Base-by-base conservation (phyloP, 2,329 filamentous ascomycete species). In the Paramyrothecium roridum region DNA sequence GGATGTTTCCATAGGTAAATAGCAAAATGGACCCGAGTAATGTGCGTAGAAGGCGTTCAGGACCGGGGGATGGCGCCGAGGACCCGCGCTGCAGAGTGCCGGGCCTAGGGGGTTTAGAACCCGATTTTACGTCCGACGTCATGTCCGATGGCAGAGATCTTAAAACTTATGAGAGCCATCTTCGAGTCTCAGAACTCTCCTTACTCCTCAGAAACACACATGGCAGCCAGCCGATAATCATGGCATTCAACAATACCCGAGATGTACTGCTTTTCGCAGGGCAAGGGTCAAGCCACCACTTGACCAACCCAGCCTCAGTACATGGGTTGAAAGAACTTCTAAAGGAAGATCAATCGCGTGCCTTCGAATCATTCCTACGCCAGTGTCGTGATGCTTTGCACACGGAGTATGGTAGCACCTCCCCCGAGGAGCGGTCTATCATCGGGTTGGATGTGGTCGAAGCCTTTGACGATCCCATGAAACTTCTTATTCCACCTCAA, bases 231-330 rank as follows among this genome's bases (percentile, higher is more conserved):
- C 13, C 33, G 22, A 22, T 19, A 16, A 51, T 53, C 20, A 53
- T 56, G 51, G 8, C 37, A 17, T 53, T 22, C 20, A 12, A 47
- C 19, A 30, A 50, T 34, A 40, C 30, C 30, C 30, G 49, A 51
- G 49, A 51, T 19, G 30, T 57, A 11, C 43, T 57, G 12, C 20
- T 57, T 19, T 57, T 57, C 49, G 52, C 55, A 13, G 55, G 55
- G 4, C 55, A 57, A 47, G 55, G 55, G 3, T 54, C 55, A 13
- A 51, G 54, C 47, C 43, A 33, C 10, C 48, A 57, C 40, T 54
- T 57, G 37, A 43, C 49, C 23, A 50, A 50, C 37, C 40, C 26
- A 34, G 17, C 26, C 8, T 21, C 22, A 26, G 50, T 49, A 16
- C 11, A 40, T 12, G 33, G 33, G 13, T 30, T 47, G 45, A 26